Conservation (phyloP, 208 protist species). For the Wallacemonas sp. region DNA sequence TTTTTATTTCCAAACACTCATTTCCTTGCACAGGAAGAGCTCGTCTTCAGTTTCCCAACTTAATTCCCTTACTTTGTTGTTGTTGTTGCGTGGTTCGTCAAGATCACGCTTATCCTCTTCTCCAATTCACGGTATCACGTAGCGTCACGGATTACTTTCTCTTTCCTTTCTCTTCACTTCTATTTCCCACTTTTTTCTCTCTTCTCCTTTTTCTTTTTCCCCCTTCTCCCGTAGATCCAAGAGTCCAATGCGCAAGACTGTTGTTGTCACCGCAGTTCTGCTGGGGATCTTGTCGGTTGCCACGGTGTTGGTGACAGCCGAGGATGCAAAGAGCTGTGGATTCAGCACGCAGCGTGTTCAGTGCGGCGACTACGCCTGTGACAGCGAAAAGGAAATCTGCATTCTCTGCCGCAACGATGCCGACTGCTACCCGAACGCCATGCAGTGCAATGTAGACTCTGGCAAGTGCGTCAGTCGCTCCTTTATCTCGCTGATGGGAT, state of each 20-base stretch:
- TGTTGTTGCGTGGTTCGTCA: too few relatives aligned
- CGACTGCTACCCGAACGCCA: slow-evolving; percentile 68
- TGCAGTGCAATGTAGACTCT: slow-evolving; percentile 36
- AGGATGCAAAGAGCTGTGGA: slow-evolving; percentile 28
- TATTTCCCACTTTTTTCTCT: neutral
- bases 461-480: slow-evolving; percentile 52
- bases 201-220: neutral
- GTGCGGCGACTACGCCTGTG: slow-evolving; percentile 63
- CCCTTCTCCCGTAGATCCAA: neutral
- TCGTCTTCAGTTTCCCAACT: too few relatives aligned
- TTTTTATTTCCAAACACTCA: too few relatives aligned
- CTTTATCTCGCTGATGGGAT: slow-evolving; percentile 33
- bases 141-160: too few relatives aligned
- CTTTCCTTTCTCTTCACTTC: neutral
- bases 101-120: too few relatives aligned
- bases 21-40: too few relatives aligned
- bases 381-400: slow-evolving; percentile 37
- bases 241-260: neutral
- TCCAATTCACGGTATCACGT: too few relatives aligned
- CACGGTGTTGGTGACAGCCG: slow-evolving; percentile 8
- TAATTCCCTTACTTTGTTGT: too few relatives aligned
- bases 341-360: slow-evolving; percentile 67
- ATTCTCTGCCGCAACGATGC: slow-evolving; percentile 38
- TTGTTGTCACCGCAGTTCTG: slow-evolving; percentile 12
- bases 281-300: neutral